These are phyloP conservation scores for Blastomyces parvus DNA, from an alignment of 2,329 filamentous ascomycete genomes.

Conservation along the genomic window DNA sequence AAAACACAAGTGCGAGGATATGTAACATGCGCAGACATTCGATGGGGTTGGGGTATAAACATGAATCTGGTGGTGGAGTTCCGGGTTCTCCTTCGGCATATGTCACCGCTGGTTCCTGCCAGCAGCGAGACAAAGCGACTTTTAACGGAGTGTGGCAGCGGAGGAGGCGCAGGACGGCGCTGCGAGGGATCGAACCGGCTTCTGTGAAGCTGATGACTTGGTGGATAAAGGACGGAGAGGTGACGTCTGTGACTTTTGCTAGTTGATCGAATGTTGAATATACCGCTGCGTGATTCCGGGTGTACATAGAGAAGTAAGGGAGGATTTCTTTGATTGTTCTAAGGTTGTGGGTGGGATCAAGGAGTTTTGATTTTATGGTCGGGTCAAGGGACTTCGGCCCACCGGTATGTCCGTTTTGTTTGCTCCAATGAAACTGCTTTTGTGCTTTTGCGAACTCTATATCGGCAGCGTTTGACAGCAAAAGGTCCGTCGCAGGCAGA, in stretches of 20 bases:
- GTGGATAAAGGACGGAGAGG: constrained; percentile 24
- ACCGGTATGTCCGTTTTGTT: not conserved
- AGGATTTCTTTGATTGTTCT: constrained; percentile 3
- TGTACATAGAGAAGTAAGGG: constrained; percentile 1
- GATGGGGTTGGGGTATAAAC: constrained; percentile 24
- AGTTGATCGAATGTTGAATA: constrained; percentile 24
- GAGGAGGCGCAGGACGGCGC: constrained; percentile 28
- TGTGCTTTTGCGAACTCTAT: constrained; percentile 3
- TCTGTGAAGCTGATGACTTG: constrained; percentile 25
- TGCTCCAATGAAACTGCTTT: not conserved
- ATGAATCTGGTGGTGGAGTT: constrained; percentile 14
- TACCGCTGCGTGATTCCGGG: not conserved
- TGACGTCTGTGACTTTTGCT: constrained; percentile 27
- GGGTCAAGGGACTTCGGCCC: not conserved
- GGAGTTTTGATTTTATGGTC: not conserved
- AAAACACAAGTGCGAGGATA: constrained; percentile 37
- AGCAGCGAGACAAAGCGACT: constrained; percentile 23
- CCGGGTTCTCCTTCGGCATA: constrained; percentile 12
- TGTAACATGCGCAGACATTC: constrained; percentile 37
- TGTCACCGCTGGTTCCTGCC: not conserved
- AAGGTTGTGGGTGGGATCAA: not conserved
- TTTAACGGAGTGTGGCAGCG: constrained; percentile 31
- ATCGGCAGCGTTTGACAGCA: constrained; percentile 1
- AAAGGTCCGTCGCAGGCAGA: not conserved
- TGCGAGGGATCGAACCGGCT: constrained; percentile 16